A percentile compares a stretch with the other conserved stretches of the same genome.
These are phyloP conservation scores for Solanum bulbocastanum DNA, from an alignment of 257 asterid genomes.

Conservation along the genomic window DNA sequence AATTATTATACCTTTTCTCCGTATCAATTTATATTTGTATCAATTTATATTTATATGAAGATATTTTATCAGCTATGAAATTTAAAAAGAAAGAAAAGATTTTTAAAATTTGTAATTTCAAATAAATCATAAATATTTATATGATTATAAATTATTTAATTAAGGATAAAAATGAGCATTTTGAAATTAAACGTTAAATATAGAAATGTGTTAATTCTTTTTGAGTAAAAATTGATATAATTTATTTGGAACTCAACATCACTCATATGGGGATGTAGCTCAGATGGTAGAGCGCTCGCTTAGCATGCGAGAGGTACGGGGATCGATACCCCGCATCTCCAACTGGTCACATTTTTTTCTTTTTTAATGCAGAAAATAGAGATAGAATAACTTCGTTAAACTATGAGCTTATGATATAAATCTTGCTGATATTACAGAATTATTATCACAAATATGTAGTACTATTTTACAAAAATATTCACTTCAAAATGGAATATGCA, in stretches of 20 bases:
- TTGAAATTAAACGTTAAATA: not conserved
- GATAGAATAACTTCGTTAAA: not conserved
- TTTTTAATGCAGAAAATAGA: not conserved
- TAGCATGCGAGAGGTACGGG: constrained; percentile 44
- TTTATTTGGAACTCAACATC: rapidly evolving
- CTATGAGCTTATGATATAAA: not conserved
- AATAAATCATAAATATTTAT: not conserved
- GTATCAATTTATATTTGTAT: not conserved
- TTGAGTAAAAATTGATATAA: no score
- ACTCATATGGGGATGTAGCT: constrained; percentile 40
- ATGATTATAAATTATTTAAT: not conserved
- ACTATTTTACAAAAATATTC: not conserved
- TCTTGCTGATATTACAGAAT: not conserved
- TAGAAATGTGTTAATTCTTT: no score
- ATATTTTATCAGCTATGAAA: not conserved
- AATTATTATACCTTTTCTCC: not conserved
- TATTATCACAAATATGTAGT: not conserved
- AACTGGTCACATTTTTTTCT: not conserved
- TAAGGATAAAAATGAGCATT: not conserved
- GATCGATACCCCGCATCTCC: constrained; percentile 51
- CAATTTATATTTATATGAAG: not conserved
- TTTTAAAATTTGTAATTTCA: not conserved
- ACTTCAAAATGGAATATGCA: not conserved
- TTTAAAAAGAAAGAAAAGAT: not conserved
- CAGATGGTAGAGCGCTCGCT: constrained; percentile 59